Percentiles rank a stretch among this genome's conserved stretches.
phyloP scores from a whole-genome alignment of 495 filamentous ascomycete genomes.

The Trichoderma asperelloides region DNA sequence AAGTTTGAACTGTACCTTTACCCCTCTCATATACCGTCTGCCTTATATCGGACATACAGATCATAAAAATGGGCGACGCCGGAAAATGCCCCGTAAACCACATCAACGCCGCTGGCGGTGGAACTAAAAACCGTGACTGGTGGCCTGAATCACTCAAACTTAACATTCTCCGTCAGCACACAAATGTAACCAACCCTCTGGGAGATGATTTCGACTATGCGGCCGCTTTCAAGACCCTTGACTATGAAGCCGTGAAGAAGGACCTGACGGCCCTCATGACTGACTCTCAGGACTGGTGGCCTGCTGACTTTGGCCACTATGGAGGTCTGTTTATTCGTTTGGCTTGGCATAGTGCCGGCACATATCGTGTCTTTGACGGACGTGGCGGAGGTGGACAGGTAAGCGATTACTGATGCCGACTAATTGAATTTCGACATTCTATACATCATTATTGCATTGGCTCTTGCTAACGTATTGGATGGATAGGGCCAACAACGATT shows the following conservation, averaged over 20 bases:
- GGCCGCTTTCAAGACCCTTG: constrained; percentile 57
- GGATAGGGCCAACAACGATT: constrained; percentile 45
- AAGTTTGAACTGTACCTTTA: neutral
- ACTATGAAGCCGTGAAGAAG: constrained; percentile 64
- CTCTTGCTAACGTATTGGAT: neutral
- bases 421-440: neutral
- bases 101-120: constrained; percentile 45
- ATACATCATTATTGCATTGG: neutral
- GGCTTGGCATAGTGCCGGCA: constrained; percentile 66
- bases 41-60: neutral
- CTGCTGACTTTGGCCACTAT: constrained; percentile 69
- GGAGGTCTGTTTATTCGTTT: constrained; percentile 68
- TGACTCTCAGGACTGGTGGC: constrained; percentile 69
- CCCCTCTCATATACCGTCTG: neutral
- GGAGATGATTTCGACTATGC: constrained; percentile 57
- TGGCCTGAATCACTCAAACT: constrained; percentile 58
- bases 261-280: constrained; percentile 59
- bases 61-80: neutral
- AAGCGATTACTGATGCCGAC: constrained; percentile 24
- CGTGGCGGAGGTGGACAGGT: constrained; percentile 62
- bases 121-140: constrained; percentile 56
- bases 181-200: constrained; percentile 48
- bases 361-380: constrained; percentile 60
- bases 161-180: constrained; percentile 65
- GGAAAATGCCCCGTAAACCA: constrained; percentile 4